Evolutionary conservation across 2,329 filamentous ascomycete species (phyloP).

Genomic region (Nectriaceae sp.): DNA sequence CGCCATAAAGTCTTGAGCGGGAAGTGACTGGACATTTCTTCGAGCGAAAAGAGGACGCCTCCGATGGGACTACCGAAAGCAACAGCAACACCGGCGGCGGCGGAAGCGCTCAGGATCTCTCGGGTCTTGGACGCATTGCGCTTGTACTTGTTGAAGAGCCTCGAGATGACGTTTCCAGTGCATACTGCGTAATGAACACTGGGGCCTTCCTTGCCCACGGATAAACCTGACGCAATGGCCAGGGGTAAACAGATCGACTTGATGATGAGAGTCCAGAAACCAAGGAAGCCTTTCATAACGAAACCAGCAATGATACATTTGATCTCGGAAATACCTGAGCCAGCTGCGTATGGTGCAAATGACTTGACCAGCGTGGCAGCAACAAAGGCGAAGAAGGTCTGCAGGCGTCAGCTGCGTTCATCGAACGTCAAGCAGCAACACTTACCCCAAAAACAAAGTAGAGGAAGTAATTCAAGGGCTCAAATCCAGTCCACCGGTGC

Average conservation of each 20-base stretch:
- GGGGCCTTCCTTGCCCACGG: constrained; percentile 94
- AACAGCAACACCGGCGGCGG: constrained; percentile 91
- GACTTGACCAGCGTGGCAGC: constrained; percentile 84
- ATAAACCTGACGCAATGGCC: constrained; percentile 90
- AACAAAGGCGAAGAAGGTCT: constrained; percentile 78
- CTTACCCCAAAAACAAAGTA: constrained; percentile 84
- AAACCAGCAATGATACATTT: constrained; percentile 99
- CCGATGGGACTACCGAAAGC: constrained; percentile 98
- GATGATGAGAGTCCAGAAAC: constrained; percentile 87
- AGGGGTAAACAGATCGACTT: constrained; percentile 91
- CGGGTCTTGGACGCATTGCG: constrained; percentile 91
- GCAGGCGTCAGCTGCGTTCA: constrained; percentile 14
- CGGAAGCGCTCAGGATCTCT: constrained; percentile 92
- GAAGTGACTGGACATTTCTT: constrained; percentile 97
- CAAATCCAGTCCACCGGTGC: constrained; percentile 83
- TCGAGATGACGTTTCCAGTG: constrained; percentile 93
- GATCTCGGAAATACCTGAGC: constrained; percentile 97
- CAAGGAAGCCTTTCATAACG: constrained; percentile 97
- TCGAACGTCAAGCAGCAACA: too few relatives aligned
- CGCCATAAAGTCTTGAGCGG: constrained; percentile 97
- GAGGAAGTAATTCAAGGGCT: constrained; percentile 78
- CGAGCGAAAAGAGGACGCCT: constrained; percentile 91
- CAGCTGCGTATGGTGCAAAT: constrained; percentile 94
- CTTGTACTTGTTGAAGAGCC: constrained; percentile 89
- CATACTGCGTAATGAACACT: constrained; percentile 99